Percentiles rank a stretch among this genome's conserved stretches.
These are phyloP conservation scores for Corylus heterophylla DNA, from an alignment of 306 rosid genomes.

Conservation along the genomic window DNA sequence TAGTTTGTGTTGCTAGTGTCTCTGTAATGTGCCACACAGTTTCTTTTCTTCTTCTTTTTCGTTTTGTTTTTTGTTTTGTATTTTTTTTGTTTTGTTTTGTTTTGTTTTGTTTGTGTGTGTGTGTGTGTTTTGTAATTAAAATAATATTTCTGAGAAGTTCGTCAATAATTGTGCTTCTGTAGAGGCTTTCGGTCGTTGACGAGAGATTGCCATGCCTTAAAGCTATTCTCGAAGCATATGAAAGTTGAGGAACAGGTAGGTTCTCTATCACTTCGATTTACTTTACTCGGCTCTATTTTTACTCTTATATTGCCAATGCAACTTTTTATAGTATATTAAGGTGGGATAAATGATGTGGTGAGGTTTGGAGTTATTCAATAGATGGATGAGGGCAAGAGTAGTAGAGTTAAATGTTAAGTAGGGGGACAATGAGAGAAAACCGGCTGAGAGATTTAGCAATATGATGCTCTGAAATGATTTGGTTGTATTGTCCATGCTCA, in stretches of 20 bases:
- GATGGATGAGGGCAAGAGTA: background rate
- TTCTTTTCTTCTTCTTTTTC: background rate
- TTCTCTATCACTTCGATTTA: background rate
- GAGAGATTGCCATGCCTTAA: constrained; percentile 62
- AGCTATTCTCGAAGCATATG: constrained; percentile 91
- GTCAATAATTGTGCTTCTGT: constrained; percentile 8
- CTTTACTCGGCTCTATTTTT: background rate
- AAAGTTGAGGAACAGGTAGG: constrained; percentile 80
- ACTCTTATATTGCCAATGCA: background rate
- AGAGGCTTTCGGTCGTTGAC: constrained; percentile 77
- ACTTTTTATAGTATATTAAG: background rate
- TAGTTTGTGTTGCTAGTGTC: background rate
- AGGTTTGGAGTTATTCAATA: background rate
- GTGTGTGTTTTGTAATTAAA: background rate
- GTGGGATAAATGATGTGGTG: background rate
- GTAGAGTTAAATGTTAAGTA: background rate
- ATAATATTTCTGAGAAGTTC: background rate
- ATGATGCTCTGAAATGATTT: background rate
- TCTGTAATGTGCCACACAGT: background rate
- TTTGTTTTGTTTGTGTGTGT: too few relatives aligned
- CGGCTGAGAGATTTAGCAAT: background rate
- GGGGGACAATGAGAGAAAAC: background rate
- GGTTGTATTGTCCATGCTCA: background rate
- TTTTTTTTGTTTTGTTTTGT: too few relatives aligned
- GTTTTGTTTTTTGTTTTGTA: too few relatives aligned